Percentiles rank a stretch among this genome's conserved stretches.
phyloP scores from a whole-genome alignment of 1,284 basidiomycete species.

The Cutaneotrichosporon cavernicola region DNA sequence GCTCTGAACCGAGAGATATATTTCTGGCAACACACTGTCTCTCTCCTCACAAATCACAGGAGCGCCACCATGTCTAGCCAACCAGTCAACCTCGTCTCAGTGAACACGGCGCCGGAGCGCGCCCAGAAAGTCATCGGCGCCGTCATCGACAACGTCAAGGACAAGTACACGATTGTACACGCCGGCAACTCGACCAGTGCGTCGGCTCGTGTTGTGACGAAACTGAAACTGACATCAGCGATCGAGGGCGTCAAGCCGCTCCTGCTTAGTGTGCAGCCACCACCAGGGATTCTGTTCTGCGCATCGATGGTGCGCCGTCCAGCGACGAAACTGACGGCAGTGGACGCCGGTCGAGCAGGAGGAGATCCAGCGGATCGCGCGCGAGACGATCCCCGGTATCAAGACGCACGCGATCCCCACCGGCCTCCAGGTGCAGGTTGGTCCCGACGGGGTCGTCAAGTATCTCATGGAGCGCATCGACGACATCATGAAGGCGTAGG shows the following conservation, averaged over 20 bases:
- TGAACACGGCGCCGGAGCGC: conserved; percentile 50
- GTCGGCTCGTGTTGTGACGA: conserved; percentile 6
- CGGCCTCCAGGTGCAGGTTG: conserved; percentile 47
- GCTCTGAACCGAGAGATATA: not conserved
- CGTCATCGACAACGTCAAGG: conserved; percentile 48
- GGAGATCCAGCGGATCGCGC: conserved; percentile 48
- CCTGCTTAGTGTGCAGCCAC: conserved; percentile 39
- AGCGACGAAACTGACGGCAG: conserved; percentile 21
- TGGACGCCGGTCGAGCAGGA: conserved; percentile 52
- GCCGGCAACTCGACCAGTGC: conserved; percentile 47
- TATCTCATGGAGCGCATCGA: conserved; percentile 49
- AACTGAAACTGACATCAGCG: conserved; percentile 21
- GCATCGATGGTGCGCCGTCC: conserved; percentile 43
- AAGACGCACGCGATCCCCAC: conserved; percentile 50
- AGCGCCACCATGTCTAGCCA: conserved; percentile 8
- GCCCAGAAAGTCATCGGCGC: conserved; percentile 47
- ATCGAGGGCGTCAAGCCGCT: conserved; percentile 48
- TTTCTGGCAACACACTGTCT: not conserved
- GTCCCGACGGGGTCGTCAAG: conserved; percentile 46
- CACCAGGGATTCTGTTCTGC: conserved; percentile 47
- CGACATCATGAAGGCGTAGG: conserved; percentile 36
- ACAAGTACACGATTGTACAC: conserved; percentile 47
- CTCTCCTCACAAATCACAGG: not conserved
- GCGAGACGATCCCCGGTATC: conserved; percentile 48
- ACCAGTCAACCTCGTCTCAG: conserved; percentile 46